Evolutionary conservation across 495 filamentous ascomycete species (phyloP).

Genomic region (Penicillium samsonianum): DNA sequence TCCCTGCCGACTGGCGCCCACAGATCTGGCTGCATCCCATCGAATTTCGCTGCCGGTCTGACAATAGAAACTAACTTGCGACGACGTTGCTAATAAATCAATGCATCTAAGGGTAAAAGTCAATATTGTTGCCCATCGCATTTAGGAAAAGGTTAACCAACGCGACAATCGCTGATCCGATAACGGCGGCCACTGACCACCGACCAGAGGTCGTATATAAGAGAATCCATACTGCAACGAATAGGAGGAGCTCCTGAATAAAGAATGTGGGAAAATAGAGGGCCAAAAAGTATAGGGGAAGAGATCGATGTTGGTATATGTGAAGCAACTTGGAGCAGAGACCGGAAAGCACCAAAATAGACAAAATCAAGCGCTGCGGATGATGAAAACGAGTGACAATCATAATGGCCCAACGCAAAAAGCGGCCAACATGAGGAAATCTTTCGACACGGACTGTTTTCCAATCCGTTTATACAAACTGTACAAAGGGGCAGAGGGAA

Average conservation of each 20-base stretch:
- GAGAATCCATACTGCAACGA: constrained; percentile 19
- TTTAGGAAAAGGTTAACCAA: constrained; percentile 4
- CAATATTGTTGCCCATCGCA: background rate
- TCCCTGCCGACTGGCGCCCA: constrained; percentile 23
- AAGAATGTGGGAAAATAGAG: constrained; percentile 29
- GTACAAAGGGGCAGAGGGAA: background rate
- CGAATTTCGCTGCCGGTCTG: constrained; percentile 27
- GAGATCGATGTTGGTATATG: constrained; percentile 21
- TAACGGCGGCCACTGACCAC: constrained; percentile 8
- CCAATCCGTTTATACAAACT: constrained; percentile 6
- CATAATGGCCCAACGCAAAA: constrained; percentile 9
- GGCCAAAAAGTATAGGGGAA: constrained; percentile 12
- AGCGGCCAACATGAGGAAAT: constrained; percentile 6
- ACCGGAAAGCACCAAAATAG: constrained; percentile 21
- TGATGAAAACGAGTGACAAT: constrained; percentile 16
- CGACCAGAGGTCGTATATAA: constrained; percentile 16
- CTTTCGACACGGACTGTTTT: constrained; percentile 5
- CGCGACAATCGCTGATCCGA: constrained; percentile 11
- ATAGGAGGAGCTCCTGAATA: constrained; percentile 19
- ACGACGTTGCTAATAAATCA: constrained; percentile 19
- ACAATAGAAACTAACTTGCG: constrained; percentile 26
- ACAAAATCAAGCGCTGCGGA: constrained; percentile 20
- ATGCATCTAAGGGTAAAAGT: constrained; percentile 11
- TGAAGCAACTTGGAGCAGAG: constrained; percentile 24
- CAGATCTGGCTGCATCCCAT: constrained; percentile 26